phyloP scores from a whole-genome alignment of 768 basidiomycete species.

The Boletus pseudo-olivaceus region DNA sequence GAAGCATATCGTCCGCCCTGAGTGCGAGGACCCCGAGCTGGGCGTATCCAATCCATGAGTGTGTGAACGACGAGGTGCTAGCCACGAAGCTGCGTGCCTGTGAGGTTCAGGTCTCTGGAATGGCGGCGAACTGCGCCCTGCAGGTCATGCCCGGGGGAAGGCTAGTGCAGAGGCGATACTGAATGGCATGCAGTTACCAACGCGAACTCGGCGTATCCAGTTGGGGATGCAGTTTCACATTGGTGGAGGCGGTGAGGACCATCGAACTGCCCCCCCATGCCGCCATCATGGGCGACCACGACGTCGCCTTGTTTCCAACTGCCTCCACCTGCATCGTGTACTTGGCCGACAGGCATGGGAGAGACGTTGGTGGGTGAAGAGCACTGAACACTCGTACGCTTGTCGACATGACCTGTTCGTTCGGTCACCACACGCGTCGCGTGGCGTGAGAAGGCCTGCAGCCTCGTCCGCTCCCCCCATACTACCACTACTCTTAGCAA shows the following conservation, averaged over 20 bases:
- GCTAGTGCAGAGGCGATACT: no score
- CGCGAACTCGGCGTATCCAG: slow-evolving; percentile 22
- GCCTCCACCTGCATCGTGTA: neutral
- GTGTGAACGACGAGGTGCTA: neutral
- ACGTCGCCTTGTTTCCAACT: neutral
- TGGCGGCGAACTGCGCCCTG: neutral
- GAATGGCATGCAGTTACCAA: slow-evolving; percentile 19
- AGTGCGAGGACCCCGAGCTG: neutral
- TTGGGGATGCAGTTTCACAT: neutral
- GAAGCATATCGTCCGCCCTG: neutral
- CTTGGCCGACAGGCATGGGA: neutral
- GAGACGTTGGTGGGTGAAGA: no score
- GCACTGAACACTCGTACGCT: no score
- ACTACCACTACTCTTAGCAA: neutral
- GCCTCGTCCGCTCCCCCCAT: no score
- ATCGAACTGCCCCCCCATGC: neutral
- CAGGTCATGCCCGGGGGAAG: neutral
- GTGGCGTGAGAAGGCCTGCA: slow-evolving; percentile 24
- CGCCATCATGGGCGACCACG: neutral
- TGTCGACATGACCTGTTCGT: no score
- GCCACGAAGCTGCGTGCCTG: neutral
- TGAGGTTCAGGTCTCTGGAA: neutral
- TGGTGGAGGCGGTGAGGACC: neutral
- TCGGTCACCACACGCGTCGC: neutral
- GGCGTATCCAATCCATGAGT: neutral